Percentiles rank a stretch among this genome's conserved stretches.
These are phyloP conservation scores for Fusarium verrucosum DNA, from an alignment of 2,329 filamentous ascomycete species.

Conservation along the genomic window DNA sequence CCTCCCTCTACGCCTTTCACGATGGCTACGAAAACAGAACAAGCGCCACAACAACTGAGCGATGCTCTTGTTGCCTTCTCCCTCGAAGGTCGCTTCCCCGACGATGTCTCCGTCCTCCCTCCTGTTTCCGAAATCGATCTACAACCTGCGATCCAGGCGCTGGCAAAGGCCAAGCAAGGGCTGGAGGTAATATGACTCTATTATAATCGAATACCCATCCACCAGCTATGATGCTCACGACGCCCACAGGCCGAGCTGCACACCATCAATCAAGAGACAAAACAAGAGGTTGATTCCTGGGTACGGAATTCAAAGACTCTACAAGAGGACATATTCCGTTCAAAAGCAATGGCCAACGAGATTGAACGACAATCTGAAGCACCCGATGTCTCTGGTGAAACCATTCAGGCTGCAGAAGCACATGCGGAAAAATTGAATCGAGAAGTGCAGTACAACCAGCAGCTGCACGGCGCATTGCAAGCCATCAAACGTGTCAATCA, in stretches of 20 bases:
- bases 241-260: constrained; percentile 69
- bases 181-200: constrained; percentile 50
- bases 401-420: constrained; percentile 62
- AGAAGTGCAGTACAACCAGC: constrained; percentile 67
- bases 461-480: constrained; percentile 61
- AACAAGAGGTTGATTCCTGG: constrained; percentile 85
- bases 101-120: constrained; percentile 50
- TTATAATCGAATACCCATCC: not conserved
- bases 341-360: constrained; percentile 79
- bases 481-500: constrained; percentile 66
- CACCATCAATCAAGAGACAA: constrained; percentile 77
- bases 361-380: constrained; percentile 82
- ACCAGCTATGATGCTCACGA: constrained; percentile 32
- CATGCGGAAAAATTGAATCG: constrained; percentile 65
- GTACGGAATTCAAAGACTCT: constrained; percentile 84
- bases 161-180: constrained; percentile 49
- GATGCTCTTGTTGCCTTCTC: constrained; percentile 55
- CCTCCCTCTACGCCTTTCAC: not conserved
- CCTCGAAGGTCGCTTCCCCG: constrained; percentile 54
- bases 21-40: constrained; percentile 47
- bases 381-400: constrained; percentile 62
- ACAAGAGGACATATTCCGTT: constrained; percentile 84
- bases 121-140: constrained; percentile 52
- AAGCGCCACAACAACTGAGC: constrained; percentile 47
- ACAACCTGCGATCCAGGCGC: constrained; percentile 52